Base-by-base conservation (phyloP, 345 rosid species). In the Acer negundo region DNA sequence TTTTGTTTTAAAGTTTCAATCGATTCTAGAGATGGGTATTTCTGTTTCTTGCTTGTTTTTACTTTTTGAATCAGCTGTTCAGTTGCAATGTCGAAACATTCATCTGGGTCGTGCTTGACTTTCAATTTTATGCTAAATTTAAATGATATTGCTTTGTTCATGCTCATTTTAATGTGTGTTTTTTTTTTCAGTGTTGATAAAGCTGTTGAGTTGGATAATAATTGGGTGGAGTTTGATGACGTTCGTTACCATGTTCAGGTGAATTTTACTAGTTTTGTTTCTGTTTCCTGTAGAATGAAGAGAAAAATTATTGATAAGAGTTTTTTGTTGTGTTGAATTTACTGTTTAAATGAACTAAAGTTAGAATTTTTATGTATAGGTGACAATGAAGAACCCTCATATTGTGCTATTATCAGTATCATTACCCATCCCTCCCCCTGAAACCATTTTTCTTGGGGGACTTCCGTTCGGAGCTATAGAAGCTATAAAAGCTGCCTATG, bases 181-280 rank as follows among this genome's bases (percentile, higher is more conserved):
- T 35, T 22, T 65, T 49, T 74, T 49, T 67, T 44, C 70, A 67
- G 73, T 77, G 17, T 94, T 78, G 97, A 94, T 35, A 94, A 91
- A 82, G 93, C 93, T 70, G 91, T 91, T 75, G 98, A 97, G 82
- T 75, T 93, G 77, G 99, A 97, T 79, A 89, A 91, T 79, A 93
- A 93, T 20, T 94, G 97, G 97, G 91, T 94, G 63, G 99, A 94
- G 78, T 97, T 97, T 68, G 94, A 88, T 79, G 99, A 97, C 79
- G 84, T 97, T 71, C 97, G 94, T 78, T 97, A 92, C 82, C 98
- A 97, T 83, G 79, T 94, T 75, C 98, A 91, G 99, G 99, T 97
- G 75, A 84, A 17, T 28, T 63, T 74, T 47, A 61, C 15, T 73
- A 7, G 46, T 42, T 15, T 13, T 26, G n/a, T 53, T 53, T 16